A percentile compares a stretch with the other conserved stretches of the same genome.
These are phyloP conservation scores for Botrytis pseudocinerea DNA, from an alignment of 2,329 filamentous ascomycete genomes.

Conservation along the genomic window DNA sequence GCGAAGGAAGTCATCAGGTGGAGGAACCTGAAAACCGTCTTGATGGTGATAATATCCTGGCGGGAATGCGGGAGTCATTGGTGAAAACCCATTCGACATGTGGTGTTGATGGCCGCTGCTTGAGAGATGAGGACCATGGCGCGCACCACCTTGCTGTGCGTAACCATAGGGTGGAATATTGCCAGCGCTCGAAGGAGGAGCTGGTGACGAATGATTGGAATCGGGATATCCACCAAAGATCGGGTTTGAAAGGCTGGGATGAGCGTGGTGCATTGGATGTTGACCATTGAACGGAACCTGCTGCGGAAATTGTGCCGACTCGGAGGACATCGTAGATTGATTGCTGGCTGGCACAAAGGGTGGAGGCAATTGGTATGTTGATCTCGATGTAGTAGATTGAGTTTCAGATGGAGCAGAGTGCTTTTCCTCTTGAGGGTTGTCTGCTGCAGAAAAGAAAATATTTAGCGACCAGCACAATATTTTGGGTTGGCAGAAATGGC, in stretches of 20 bases:
- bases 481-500: conserved; percentile 1
- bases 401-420: conserved; percentile 33
- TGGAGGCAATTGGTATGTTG: conserved; percentile 48
- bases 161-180: conserved; percentile 42
- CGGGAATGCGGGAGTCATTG: conserved; percentile 35
- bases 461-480: conserved; percentile 22
- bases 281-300: conserved; percentile 34
- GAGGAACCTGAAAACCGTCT: conserved; percentile 32
- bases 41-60: conserved; percentile 33
- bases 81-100: conserved; percentile 36
- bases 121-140: conserved; percentile 32
- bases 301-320: conserved; percentile 28
- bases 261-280: conserved; percentile 50
- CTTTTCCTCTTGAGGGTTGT: conserved; percentile 27
- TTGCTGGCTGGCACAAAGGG: conserved; percentile 45
- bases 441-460: conserved; percentile 6
- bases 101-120: conserved; percentile 36
- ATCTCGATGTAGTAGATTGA: conserved; percentile 35
- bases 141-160: conserved; percentile 27
- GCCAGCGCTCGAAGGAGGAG: conserved; percentile 51
- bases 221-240: conserved; percentile 57
- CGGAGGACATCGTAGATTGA: conserved; percentile 29
- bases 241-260: conserved; percentile 56
- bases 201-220: conserved; percentile 60
- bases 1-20: conserved; percentile 32